phyloP scores from a whole-genome alignment of 441 rosid genomes.

The Populus hybrid region DNA sequence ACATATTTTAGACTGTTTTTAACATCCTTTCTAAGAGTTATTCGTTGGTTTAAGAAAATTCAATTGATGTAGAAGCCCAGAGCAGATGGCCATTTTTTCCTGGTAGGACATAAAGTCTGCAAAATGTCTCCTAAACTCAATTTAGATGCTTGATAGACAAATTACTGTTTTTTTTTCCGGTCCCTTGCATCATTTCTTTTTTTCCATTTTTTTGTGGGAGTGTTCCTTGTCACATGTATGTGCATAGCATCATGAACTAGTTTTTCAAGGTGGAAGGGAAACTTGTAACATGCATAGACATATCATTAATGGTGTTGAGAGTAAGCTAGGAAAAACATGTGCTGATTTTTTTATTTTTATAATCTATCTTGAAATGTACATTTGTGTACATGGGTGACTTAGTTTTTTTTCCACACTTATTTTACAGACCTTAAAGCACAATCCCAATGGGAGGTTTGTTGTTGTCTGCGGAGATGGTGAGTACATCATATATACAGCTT shows the following conservation, averaged over 20 bases:
- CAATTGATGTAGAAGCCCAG: conserved; percentile 1
- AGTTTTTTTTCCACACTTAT: conserved; percentile 5
- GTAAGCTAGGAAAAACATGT: neutral
- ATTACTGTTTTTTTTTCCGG: neutral
- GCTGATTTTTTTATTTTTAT: neutral
- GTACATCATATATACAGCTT: conserved; percentile 91
- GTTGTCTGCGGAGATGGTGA: conserved; percentile 99
- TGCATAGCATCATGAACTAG: neutral
- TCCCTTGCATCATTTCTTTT: neutral
- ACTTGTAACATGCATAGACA: neutral
- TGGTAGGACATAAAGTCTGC: neutral
- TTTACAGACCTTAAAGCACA: conserved; percentile 91
- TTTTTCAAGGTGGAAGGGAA: neutral
- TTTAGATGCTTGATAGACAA: neutral
- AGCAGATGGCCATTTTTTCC: neutral
- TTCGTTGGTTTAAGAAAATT: neutral
- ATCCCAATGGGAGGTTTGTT: conserved; percentile 97
- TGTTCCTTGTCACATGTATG: neutral
- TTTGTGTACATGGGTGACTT: neutral
- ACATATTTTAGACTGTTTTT: neutral
- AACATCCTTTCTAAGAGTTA: neutral
- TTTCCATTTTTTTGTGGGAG: neutral
- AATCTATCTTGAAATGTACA: neutral
- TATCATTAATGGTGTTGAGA: neutral
- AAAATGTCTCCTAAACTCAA: neutral